A percentile compares a stretch with the other conserved stretches of the same genome.
Evolutionary conservation across 495 filamentous ascomycete species (phyloP).

Genomic region (Aspergillus campestris): DNA sequence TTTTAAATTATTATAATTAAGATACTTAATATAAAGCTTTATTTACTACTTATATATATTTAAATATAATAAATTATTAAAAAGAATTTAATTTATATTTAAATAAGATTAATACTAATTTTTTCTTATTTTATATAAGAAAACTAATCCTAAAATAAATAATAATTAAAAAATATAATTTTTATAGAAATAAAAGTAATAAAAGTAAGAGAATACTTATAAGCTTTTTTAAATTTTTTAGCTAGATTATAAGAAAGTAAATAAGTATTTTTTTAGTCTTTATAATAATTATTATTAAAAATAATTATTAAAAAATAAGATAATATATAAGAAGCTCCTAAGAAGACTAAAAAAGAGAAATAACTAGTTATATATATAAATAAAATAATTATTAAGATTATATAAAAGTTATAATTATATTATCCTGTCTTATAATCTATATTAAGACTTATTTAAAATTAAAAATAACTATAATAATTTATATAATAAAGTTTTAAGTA

Average conservation of each 20-base stretch:
- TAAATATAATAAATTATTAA: no score
- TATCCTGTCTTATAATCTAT: not conserved
- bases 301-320: conserved; percentile 10
- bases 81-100: no score
- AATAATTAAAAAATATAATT: not conserved
- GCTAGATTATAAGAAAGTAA: conserved; percentile 9
- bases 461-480: no score
- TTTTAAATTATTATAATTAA: conserved; percentile 1
- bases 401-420: conserved; percentile 2
- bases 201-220: conserved; percentile 3
- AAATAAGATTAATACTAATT: no score
- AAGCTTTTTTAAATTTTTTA: conserved; percentile 2
- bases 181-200: not conserved
- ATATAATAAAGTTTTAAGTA: not conserved
- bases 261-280: conserved; percentile 9
- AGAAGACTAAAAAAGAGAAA: not conserved
- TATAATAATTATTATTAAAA: conserved; percentile 8
- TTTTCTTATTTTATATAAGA: not conserved
- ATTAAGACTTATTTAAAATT: no score
- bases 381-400: conserved; percentile 6
- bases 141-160: not conserved
- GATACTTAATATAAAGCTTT: no score
- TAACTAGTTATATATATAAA: conserved; percentile 8
- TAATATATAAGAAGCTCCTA: not conserved
- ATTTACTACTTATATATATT: no score